A percentile compares a stretch with the other conserved stretches of the same genome.
phyloP scores from a whole-genome alignment of 306 rosid species.

The Astragalus membranaceus region DNA sequence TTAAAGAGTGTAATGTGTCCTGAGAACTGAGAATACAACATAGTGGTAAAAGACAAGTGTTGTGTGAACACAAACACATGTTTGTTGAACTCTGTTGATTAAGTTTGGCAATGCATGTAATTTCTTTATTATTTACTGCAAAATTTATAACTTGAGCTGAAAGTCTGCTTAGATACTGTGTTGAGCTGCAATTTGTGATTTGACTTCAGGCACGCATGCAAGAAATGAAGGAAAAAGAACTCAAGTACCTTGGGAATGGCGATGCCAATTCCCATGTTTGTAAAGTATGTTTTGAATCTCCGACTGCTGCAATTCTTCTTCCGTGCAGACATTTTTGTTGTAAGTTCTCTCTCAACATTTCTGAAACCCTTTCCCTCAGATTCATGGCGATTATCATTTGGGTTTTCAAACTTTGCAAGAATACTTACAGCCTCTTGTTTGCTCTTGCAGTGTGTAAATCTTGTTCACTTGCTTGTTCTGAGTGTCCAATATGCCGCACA shows the following conservation, averaged over 20 bases:
- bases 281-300: constrained; percentile 94
- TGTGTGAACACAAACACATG: no score
- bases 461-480: constrained; percentile 96
- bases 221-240: constrained; percentile 96
- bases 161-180: neutral
- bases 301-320: constrained; percentile 93
- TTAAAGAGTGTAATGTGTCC: no score
- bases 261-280: constrained; percentile 88
- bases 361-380: neutral
- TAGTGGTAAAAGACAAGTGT: no score
- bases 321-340: constrained; percentile 99
- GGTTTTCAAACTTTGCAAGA: neutral
- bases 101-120: neutral
- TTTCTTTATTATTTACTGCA: constrained; percentile 7
- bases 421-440: constrained; percentile 11
- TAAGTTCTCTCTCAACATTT: constrained; percentile 36
- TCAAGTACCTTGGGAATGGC: constrained; percentile 64
- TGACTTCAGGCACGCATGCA: constrained; percentile 93
- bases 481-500: constrained; percentile 96
- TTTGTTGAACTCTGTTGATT: neutral
- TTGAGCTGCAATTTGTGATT: constrained; percentile 8
- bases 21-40: no score
- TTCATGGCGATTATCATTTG: neutral
- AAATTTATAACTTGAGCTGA: neutral
- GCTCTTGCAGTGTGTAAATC: constrained; percentile 69